Evolutionary conservation across 768 basidiomycete species (phyloP), one percentile per base, ranked within the genome.

Genomic region (Guyanaporus albipodus): DNA sequence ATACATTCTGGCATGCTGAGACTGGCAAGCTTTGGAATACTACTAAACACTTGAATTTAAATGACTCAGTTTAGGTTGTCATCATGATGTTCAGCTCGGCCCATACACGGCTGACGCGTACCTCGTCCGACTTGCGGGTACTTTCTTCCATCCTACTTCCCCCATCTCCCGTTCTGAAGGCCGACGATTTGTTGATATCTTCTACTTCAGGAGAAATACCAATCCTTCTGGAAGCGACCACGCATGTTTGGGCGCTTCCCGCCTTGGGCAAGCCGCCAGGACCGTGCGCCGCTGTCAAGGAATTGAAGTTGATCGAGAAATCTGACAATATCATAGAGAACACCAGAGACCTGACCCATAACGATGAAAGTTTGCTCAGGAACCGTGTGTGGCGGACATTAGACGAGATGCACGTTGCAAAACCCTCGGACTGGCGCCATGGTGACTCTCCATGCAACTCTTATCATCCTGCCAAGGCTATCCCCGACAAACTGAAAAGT

Each of bases 121-220:
- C 74, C n/a, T 69, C 70, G 4, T 73, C 74, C 24, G 69, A 64
- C 18, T 62, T 77, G 43, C 57, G 70, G 38, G 62, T 66, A 27
- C 59, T 76, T 32, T 66, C 64, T 15, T 58, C 66, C 40, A 28
- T 15, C 19, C 52, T 77, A 28, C 49, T 59, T 12, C 76, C 72
- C 22, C 73, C 75, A 11, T 79, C 77, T 11, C 77, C 78, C 10
- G 63, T 74, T 38, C 55, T 77, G 46, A 70, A 56, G 19, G 63
- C 75, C n/a, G 63, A 64, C 36, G 59, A 64, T 21, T 49, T 75
- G 38, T 48, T 62, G 22, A 59, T 64, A 46, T 62, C 68, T 6
- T 64, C 60, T 52, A 73, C 73, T 23, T 76, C 74, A 27, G 75
- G 71, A 26, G 70, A 75, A 40, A 79, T 82, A 45, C 79, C 77